Conservation (phyloP, 495 filamentous ascomycete species). For the Penicillium riverlandense region DNA sequence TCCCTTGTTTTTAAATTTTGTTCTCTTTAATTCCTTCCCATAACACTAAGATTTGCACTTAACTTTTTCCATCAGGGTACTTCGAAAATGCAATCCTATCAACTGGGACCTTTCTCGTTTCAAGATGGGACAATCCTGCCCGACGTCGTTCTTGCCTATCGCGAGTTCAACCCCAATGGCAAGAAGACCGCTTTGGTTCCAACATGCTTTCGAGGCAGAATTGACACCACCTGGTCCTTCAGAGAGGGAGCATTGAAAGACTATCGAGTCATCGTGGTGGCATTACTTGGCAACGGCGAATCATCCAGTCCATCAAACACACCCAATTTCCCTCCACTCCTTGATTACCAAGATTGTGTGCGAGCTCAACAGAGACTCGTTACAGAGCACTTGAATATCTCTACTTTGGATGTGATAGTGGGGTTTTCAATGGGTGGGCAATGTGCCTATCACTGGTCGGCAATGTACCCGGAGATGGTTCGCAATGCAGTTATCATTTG, state of each 20-base stretch:
- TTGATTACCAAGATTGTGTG: constrained; percentile 53
- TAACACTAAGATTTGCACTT: neutral
- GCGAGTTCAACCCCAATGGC: constrained; percentile 28
- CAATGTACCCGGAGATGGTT: constrained; percentile 53
- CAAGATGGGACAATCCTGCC: constrained; percentile 18
- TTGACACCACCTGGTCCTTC: constrained; percentile 36
- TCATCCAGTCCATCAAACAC: constrained; percentile 57
- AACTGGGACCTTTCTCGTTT: constrained; percentile 33
- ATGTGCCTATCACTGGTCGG: constrained; percentile 56
- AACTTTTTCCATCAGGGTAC: constrained; percentile 1
- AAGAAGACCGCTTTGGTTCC: constrained; percentile 33
- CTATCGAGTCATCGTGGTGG: constrained; percentile 53
- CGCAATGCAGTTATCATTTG: constrained; percentile 55
- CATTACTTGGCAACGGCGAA: constrained; percentile 60
- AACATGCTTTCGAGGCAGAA: constrained; percentile 42
- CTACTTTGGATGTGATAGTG: constrained; percentile 44
- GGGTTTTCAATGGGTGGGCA: constrained; percentile 64
- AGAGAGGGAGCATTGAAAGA: constrained; percentile 42
- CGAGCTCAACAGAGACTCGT: constrained; percentile 51
- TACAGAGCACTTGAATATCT: constrained; percentile 45
- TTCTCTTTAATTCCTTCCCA: neutral
- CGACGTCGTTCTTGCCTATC: constrained; percentile 34
- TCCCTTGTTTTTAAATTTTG: too few species aligned
- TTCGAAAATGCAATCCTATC: constrained; percentile 20
- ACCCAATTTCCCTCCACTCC: constrained; percentile 45